Conservation (phyloP, 2,329 filamentous ascomycete genomes). For the Penicillium sp. region DNA sequence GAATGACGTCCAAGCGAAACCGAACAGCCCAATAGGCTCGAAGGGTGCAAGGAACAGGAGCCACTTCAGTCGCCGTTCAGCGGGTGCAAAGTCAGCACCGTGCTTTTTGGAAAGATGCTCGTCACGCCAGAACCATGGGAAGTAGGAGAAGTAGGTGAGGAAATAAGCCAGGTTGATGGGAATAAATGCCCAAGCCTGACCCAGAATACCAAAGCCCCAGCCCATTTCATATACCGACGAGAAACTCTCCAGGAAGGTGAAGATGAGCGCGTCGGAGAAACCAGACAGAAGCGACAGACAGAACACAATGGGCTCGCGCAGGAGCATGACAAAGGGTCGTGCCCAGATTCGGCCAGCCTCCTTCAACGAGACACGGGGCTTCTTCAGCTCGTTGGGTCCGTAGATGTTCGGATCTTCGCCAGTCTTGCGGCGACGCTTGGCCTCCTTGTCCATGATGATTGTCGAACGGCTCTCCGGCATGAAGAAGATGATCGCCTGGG, state of each 20-base stretch:
- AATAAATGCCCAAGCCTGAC: conserved; percentile 62
- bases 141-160: conserved; percentile 56
- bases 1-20: conserved; percentile 66
- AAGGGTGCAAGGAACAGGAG: conserved; percentile 61
- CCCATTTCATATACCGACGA: conserved; percentile 51
- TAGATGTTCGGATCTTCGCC: conserved; percentile 53
- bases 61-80: conserved; percentile 65
- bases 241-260: conserved; percentile 62
- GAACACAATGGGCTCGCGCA: conserved; percentile 61
- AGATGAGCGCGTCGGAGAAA: conserved; percentile 62
- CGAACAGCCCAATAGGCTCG: conserved; percentile 64
- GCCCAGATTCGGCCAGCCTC: conserved; percentile 57
- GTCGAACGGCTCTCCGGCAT: conserved; percentile 57
- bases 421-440: conserved; percentile 52
- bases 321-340: conserved; percentile 60
- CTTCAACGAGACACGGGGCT: conserved; percentile 46
- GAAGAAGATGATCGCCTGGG: conserved; percentile 49
- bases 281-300: conserved; percentile 58
- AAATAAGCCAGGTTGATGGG: conserved; percentile 67
- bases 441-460: conserved; percentile 56
- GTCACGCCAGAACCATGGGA: conserved; percentile 50
- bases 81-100: conserved; percentile 53
- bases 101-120: conserved; percentile 39
- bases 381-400: conserved; percentile 64
- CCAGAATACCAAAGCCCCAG: conserved; percentile 61